Conservation (phyloP, 2,329 filamentous ascomycete species). For the Aaosphaeria pasadenensis region DNA sequence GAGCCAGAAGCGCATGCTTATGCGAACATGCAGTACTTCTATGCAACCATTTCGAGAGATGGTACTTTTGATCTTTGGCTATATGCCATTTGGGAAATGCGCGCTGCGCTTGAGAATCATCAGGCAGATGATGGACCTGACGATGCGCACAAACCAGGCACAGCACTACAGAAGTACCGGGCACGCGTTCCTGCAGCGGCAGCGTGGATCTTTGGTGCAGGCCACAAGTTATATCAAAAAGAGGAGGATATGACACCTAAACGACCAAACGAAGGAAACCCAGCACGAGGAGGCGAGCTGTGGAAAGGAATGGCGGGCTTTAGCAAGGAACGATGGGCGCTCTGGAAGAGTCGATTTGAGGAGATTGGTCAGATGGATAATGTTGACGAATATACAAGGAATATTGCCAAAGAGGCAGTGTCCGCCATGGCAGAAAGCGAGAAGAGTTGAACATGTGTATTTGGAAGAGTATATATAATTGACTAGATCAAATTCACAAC, state of each 20-base stretch:
- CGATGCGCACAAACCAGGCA: conserved; percentile 4
- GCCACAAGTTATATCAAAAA: conserved; percentile 17
- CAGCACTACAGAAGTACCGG: conserved; percentile 21
- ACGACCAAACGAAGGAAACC: conserved; percentile 27
- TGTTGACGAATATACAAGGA: conserved; percentile 18
- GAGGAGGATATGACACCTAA: conserved; percentile 12
- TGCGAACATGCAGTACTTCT: conserved; percentile 32
- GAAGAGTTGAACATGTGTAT: not conserved
- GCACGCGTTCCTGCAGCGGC: conserved; percentile 26
- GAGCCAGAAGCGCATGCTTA: conserved; percentile 23
- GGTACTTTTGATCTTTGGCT: conserved; percentile 14
- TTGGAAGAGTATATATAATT: not conserved
- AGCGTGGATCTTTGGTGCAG: conserved; percentile 23
- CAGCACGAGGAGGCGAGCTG: conserved; percentile 20
- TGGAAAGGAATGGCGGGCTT: conserved; percentile 29
- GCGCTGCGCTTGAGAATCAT: conserved; percentile 23
- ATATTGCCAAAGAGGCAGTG: conserved; percentile 20
- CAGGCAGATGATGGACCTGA: conserved; percentile 11
- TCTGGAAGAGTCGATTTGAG: conserved; percentile 32
- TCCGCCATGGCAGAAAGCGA: conserved; percentile 28
- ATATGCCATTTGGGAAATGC: conserved; percentile 28
- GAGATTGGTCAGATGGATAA: conserved; percentile 17
- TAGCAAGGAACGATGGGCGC: conserved; percentile 27
- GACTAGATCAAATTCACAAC: not conserved
- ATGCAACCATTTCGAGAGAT: conserved; percentile 18